Evolutionary conservation across 2,329 filamentous ascomycete genomes (phyloP).

Genomic region (Colletotrichum horii): DNA sequence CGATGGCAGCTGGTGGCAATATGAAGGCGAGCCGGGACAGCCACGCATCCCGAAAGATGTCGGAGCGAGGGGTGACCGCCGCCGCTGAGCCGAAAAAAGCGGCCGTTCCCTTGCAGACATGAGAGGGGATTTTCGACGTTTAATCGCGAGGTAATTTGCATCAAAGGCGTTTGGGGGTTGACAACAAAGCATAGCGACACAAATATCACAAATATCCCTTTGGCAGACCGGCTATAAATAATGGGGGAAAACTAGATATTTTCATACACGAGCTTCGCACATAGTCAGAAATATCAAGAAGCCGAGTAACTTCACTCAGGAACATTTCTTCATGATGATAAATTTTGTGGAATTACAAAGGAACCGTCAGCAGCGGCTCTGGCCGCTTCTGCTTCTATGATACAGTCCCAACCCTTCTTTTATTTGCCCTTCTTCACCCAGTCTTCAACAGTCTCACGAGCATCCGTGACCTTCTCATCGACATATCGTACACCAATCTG

Average conservation of each 20-base stretch:
- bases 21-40: conserved; percentile 36
- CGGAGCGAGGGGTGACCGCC: conserved; percentile 33
- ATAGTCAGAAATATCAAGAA: neutral
- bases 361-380: conserved; percentile 20
- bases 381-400: conserved; percentile 22
- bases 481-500: conserved; percentile 74
- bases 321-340: neutral
- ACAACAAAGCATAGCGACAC: conserved; percentile 11
- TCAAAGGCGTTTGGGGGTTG: conserved; percentile 15
- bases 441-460: conserved; percentile 78
- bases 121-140: neutral
- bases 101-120: conserved; percentile 25
- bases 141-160: neutral
- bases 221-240: neutral
- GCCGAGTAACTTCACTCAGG: neutral
- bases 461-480: conserved; percentile 79
- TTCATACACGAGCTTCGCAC: neutral
- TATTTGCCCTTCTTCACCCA: conserved; percentile 93
- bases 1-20: conserved; percentile 54
- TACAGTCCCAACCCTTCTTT: conserved; percentile 26
- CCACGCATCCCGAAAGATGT: conserved; percentile 27
- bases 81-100: conserved; percentile 22
- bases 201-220: neutral
- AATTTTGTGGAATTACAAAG: conserved; percentile 21
- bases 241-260: neutral